phyloP scores from a whole-genome alignment of 805 yeast species.

The Candida coleopterorum region DNA sequence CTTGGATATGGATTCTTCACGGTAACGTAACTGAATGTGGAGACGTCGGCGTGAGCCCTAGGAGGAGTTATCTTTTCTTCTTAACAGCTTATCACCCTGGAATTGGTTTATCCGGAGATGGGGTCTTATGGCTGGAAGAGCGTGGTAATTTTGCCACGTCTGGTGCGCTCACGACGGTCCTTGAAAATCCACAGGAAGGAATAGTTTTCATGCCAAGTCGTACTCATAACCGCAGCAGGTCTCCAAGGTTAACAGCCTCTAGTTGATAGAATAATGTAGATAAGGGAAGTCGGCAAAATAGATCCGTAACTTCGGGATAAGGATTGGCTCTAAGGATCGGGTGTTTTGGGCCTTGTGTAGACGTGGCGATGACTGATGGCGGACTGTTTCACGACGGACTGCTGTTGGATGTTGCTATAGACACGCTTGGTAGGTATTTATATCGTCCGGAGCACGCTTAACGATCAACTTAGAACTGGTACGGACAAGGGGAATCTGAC shows the following conservation, averaged over 20 bases:
- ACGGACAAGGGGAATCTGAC: constrained; percentile 39
- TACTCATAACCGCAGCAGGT: constrained; percentile 43
- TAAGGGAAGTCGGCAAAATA: constrained; percentile 8
- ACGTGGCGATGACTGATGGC: constrained; percentile 26
- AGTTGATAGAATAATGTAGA: constrained; percentile 8
- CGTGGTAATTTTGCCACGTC: constrained; percentile 32
- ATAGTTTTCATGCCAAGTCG: constrained; percentile 38
- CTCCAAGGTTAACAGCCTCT: constrained; percentile 44
- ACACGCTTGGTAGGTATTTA: constrained; percentile 10
- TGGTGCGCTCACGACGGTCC: constrained; percentile 40
- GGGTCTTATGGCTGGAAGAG: constrained; percentile 38
- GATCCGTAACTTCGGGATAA: constrained; percentile 6
- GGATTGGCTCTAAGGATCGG: constrained; percentile 41
- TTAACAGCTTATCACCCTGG: constrained; percentile 39
- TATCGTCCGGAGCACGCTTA: constrained; percentile 12
- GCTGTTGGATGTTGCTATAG: constrained; percentile 13
- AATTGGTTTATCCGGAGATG: constrained; percentile 39
- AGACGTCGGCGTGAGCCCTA: constrained; percentile 40
- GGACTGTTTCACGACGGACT: constrained; percentile 19
- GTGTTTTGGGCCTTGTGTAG: constrained; percentile 34
- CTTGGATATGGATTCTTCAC: constrained; percentile 40
- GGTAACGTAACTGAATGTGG: constrained; percentile 40
- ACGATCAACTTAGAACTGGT: constrained; percentile 14
- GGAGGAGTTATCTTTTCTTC: constrained; percentile 41
- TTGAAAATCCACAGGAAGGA: constrained; percentile 39